A percentile compares a stretch with the other conserved stretches of the same genome.
These are phyloP conservation scores for Thalassiosira oceanica DNA, from an alignment of 352 stramenopile species.

Conservation along the genomic window DNA sequence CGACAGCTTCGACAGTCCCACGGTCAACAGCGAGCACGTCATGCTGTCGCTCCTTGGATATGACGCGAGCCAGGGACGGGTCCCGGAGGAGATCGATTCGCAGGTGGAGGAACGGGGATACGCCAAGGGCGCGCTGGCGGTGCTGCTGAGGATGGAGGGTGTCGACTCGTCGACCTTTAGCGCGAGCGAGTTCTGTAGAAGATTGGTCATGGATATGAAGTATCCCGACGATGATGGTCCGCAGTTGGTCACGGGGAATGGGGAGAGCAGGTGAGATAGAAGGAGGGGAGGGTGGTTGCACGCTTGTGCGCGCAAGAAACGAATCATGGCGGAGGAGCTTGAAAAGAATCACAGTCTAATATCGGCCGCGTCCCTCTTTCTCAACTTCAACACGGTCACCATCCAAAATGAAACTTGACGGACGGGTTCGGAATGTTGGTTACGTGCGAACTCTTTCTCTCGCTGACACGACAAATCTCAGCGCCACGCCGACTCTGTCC, in stretches of 20 bases:
- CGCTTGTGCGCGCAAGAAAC: too few species aligned
- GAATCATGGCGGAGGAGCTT: too few species aligned
- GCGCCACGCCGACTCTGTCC: conserved; percentile 57
- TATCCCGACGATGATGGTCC: conserved; percentile 24
- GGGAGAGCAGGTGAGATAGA: conserved; percentile 11
- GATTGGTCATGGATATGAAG: conserved; percentile 46
- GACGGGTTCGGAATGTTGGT: too few species aligned
- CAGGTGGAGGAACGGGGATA: conserved; percentile 40
- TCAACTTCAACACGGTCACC: too few species aligned
- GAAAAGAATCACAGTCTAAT: too few species aligned
- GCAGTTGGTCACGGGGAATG: conserved; percentile 39
- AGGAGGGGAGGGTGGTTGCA: too few species aligned
- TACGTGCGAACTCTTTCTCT: too few species aligned
- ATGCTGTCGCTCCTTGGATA: conserved; percentile 68
- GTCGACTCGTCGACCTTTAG: conserved; percentile 46
- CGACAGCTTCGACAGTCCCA: conserved; percentile 42
- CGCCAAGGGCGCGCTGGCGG: conserved; percentile 34
- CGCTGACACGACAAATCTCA: too few species aligned
- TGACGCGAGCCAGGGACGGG: conserved; percentile 34
- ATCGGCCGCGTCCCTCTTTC: too few species aligned
- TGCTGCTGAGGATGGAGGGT: conserved; percentile 49
- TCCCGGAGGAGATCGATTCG: conserved; percentile 37
- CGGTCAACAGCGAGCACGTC: conserved; percentile 68
- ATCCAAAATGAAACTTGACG: too few species aligned
- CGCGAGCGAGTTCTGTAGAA: conserved; percentile 41